phyloP scores from a whole-genome alignment of 2,329 filamentous ascomycete genomes.

The Calonectria hawksworthii region DNA sequence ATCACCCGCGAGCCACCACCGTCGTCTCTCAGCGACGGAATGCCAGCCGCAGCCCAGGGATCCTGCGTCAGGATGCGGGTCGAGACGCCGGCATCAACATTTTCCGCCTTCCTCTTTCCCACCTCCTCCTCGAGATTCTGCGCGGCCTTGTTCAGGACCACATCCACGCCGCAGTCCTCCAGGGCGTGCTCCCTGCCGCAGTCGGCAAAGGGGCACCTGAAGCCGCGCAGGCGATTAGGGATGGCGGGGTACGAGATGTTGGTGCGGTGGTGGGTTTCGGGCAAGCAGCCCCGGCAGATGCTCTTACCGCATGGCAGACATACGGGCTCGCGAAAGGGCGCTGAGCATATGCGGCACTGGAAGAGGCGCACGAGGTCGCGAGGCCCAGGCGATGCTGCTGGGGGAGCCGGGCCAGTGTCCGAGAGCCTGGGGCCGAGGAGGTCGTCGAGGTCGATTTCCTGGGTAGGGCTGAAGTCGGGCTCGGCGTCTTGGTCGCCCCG shows the following conservation, averaged over 20 bases:
- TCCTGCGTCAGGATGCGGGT: constrained; percentile 56
- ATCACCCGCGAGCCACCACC: constrained; percentile 53
- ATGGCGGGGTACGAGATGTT: constrained; percentile 84
- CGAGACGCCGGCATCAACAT: constrained; percentile 43
- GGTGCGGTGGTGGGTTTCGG: constrained; percentile 72
- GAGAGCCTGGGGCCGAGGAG: background rate
- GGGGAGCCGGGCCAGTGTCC: background rate
- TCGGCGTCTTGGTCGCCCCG: constrained; percentile 12
- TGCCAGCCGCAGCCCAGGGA: constrained; percentile 56
- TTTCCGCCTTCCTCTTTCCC: constrained; percentile 53
- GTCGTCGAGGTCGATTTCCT: background rate
- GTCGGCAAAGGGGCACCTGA: constrained; percentile 78
- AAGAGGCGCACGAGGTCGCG: constrained; percentile 73
- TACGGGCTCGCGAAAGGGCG: constrained; percentile 76
- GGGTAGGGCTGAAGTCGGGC: background rate
- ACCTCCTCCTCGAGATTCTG: constrained; percentile 71
- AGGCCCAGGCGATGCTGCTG: constrained; percentile 27
- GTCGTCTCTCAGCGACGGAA: constrained; percentile 56
- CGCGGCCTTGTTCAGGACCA: constrained; percentile 81
- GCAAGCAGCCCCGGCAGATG: constrained; percentile 82
- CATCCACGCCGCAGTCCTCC: constrained; percentile 83
- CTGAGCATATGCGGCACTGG: constrained; percentile 83
- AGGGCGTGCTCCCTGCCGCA: constrained; percentile 81
- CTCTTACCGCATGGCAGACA: constrained; percentile 87
- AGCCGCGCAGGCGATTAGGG: constrained; percentile 76